Evolutionary conservation across 202 grass and related monocot genomes (phyloP), one percentile per base, ranked within the genome.

Genomic region (Tripidium arundinaceum): DNA sequence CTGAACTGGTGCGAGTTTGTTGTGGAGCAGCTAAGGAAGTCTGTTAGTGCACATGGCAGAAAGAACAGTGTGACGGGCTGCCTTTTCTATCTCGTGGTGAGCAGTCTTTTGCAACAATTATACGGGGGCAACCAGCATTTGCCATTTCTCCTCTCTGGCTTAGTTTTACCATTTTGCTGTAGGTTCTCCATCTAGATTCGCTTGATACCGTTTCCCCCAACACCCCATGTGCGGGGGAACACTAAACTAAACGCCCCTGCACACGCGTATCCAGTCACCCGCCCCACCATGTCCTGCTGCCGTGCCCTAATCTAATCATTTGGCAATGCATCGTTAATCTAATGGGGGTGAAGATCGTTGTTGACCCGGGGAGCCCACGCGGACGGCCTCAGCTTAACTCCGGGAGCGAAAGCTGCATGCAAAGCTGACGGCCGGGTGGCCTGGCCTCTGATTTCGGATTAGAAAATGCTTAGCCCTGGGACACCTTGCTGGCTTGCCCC

Each of bases 161-260:
- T n/a, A n/a, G n/a, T n/a, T n/a, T n/a, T n/a, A n/a, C n/a, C n/a
- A n/a, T n/a, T n/a, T n/a, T n/a, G n/a, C n/a, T n/a, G n/a, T n/a
- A n/a, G n/a, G n/a, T n/a, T n/a, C n/a, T n/a, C n/a, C n/a, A n/a
- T n/a, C n/a, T n/a, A n/a, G n/a, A n/a, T n/a, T n/a, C n/a, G n/a
- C n/a, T n/a, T n/a, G n/a, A n/a, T n/a, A n/a, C n/a, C n/a, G n/a
- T n/a, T n/a, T n/a, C 11, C 28, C 11, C 73, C 74, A 40, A 68
- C 78, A 85, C 18, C 58, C 72, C 87, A 89, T 73, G 73, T 85
- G 87, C 24, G 6, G 28, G 21, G 25, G 18, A 33, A n/a, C 77
- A 67, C 65, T 52, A 82, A 77, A 81, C 82, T 25, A 85, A 7
- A 62, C 60, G 6, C 31, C 29, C 11, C 31, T 64, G 71, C 49